These are phyloP conservation scores for Fusarium sterilihyphosum DNA, from an alignment of 2,329 filamentous ascomycete genomes.

Conservation along the genomic window DNA sequence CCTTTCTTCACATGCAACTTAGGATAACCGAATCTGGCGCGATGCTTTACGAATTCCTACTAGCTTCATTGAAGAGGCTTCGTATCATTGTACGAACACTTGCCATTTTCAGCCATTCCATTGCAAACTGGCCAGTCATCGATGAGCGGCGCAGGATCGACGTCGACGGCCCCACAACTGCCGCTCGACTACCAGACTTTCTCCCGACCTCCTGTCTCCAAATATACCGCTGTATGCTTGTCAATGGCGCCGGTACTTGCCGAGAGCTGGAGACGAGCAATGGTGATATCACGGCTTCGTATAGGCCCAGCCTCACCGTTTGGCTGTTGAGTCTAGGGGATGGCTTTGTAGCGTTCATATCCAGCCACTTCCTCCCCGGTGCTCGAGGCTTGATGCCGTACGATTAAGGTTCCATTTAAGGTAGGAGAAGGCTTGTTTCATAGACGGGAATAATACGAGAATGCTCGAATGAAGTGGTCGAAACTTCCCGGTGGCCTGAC, in stretches of 20 bases:
- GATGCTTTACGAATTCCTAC: not conserved
- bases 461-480: not conserved
- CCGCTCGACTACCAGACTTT: not conserved
- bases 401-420: too few species aligned
- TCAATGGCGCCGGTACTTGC: not conserved
- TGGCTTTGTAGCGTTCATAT: not conserved
- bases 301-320: not conserved
- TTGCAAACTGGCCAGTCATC: conserved; percentile 13
- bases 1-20: not conserved
- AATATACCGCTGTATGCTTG: not conserved
- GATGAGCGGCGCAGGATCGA: conserved; percentile 9
- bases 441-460: not conserved
- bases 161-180: conserved; percentile 14
- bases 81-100: not conserved
- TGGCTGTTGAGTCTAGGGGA: not conserved
- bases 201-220: not conserved
- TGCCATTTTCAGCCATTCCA: conserved; percentile 17
- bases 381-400: not conserved
- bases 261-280: not conserved
- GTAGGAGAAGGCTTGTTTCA: not conserved
- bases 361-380: not conserved
- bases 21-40: not conserved
- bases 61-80: not conserved
- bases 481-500: not conserved
- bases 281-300: not conserved